phyloP scores from a whole-genome alignment of 148 eudicot species.

The Linanthus parryae region DNA sequence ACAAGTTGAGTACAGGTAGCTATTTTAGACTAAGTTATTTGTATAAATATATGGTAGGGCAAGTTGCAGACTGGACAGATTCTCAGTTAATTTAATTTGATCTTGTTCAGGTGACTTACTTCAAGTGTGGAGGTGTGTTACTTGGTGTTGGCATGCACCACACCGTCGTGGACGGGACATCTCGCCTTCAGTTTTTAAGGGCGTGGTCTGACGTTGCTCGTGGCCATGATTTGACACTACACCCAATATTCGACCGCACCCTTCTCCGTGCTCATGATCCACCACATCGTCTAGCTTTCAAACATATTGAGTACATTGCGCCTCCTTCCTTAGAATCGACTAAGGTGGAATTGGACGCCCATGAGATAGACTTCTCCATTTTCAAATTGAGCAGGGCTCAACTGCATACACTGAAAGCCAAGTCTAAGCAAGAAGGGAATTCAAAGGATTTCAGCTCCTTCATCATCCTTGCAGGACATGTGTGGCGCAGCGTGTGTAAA shows the following conservation, averaged over 20 bases:
- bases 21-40: too few species aligned
- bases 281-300: constrained; percentile 30
- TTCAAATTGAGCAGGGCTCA: constrained; percentile 38
- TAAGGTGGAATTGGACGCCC: constrained; percentile 3
- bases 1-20: too few species aligned
- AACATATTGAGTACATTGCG: constrained; percentile 43
- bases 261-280: constrained; percentile 43
- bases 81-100: background rate
- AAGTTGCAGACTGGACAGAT: too few species aligned
- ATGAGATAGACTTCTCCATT: constrained; percentile 26
- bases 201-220: constrained; percentile 50
- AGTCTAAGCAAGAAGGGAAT: constrained; percentile 39
- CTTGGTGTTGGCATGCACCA: constrained; percentile 51
- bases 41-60: too few species aligned
- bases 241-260: constrained; percentile 45
- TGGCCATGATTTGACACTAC: constrained; percentile 35
- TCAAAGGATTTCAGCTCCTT: constrained; percentile 32
- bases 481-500: constrained; percentile 35
- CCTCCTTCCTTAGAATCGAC: constrained; percentile 29
- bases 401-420: constrained; percentile 30
- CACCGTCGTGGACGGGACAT: constrained; percentile 36
- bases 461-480: constrained; percentile 42
- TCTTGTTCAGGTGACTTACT: constrained; percentile 33
- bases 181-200: constrained; percentile 42
- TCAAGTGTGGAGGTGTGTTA: constrained; percentile 48